Conservation (phyloP, 805 yeast species). For the Metschnikowia vanudenii region DNA sequence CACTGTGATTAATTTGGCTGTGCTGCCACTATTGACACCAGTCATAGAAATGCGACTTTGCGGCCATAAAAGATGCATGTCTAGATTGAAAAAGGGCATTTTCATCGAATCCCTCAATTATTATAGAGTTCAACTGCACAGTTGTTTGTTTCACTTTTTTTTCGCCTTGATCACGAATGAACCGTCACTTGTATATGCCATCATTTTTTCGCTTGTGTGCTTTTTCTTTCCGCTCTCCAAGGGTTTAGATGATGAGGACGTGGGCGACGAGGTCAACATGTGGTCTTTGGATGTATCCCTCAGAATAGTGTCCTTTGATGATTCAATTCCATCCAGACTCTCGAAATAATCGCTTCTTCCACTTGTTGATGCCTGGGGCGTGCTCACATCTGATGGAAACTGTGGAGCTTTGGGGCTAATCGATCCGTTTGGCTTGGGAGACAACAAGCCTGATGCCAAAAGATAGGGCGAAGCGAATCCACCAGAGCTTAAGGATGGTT, state of each 20-base stretch:
- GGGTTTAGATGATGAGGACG: background rate
- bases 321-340: conserved; percentile 4
- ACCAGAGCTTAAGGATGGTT: conserved; percentile 22
- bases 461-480: conserved; percentile 72
- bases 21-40: background rate
- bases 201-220: conserved; percentile 29
- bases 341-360: conserved; percentile 15
- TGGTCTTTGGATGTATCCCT: conserved; percentile 6
- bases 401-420: conserved; percentile 10
- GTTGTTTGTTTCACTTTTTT: conserved; percentile 14
- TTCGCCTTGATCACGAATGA: conserved; percentile 38
- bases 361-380: conserved; percentile 9
- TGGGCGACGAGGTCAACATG: conserved; percentile 3
- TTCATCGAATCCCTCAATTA: background rate
- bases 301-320: conserved; percentile 6
- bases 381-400: conserved; percentile 4
- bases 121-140: background rate
- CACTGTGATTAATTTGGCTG: too few species aligned
- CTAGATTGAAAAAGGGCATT: background rate
- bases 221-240: conserved; percentile 4
- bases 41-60: background rate
- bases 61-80: background rate
- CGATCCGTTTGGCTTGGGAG: conserved; percentile 40
- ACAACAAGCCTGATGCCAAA: conserved; percentile 58
- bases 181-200: conserved; percentile 43